Base-by-base conservation (phyloP, 179 eudicot genomes). In the Silene vulgaris region DNA sequence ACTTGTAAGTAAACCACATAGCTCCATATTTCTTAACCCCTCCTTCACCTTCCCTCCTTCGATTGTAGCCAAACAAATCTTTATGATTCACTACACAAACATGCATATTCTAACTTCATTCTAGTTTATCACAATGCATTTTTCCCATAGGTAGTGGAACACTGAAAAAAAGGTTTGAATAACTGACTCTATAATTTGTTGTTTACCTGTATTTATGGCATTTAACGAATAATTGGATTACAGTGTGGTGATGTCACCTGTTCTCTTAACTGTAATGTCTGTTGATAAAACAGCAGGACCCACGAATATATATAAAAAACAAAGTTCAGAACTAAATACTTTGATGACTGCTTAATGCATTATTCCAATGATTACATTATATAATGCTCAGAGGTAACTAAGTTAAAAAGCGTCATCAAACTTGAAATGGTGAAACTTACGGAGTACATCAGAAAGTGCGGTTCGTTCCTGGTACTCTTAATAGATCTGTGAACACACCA, bases 401-500 rank as follows among this genome's bases (percentile, higher is more conserved):
- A 32, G 28, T 17, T 72, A n/a, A 60, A 32, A 5, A 6, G 57
- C 23, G 28, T 8, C 26, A 5, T 12, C 56, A 17, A 29, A 13
- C 16, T 52, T 57, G 40, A 29, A 68, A 7, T 29, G 14, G 20
- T 16, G 14, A 9, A 19, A 60, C 35, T 60, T 12, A 20, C n/a
- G n/a, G n/a, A n/a, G n/a, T n/a, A n/a, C 32, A 45, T 48, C 32
- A 43, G 59, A 69, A 48, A 43, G n/a, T 43, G 59, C 4, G 56
- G 59, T 30, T 45, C 19, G 17, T 9, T 45, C 29, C 56, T 43
- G 32, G 9, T 13, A 69, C 59, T 20, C 32, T 43, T 69, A 17
- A 69, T 69, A 30, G 57, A 23, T 48, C 28, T 69, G 59, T 69
- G 59, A n/a, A 20, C 73, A 69, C 50, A 20, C 60, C 19, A 70